Evolutionary conservation across 192 early-diverging fungal species (phyloP).

Genomic region (Piromyces sp.): DNA sequence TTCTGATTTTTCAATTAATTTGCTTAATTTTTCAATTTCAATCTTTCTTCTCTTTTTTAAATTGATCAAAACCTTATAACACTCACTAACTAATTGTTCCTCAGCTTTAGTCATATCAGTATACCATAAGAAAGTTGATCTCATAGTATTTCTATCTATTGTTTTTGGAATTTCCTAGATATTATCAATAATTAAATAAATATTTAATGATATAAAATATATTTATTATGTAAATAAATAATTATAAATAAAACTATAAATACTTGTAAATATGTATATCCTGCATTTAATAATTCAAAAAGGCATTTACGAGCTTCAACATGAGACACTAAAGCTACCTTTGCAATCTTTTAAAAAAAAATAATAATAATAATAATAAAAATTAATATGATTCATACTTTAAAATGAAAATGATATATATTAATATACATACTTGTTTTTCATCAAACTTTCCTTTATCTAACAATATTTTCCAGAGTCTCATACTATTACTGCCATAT

Average conservation of each 20-base stretch:
- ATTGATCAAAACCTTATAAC: not conserved
- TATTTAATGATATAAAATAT: too few species aligned
- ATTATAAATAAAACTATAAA: not conserved
- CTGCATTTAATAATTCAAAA: not conserved
- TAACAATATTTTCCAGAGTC: not conserved
- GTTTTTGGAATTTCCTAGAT: not conserved
- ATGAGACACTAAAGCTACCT: not conserved
- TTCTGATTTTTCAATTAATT: not conserved
- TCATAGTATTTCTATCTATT: not conserved
- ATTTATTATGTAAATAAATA: too few species aligned
- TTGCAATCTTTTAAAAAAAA: not conserved
- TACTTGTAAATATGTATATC: not conserved
- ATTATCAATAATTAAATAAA: not conserved
- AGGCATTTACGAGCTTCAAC: not conserved
- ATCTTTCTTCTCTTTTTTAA: not conserved
- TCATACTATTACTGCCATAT: not conserved
- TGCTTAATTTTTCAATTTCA: not conserved
- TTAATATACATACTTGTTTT: not conserved
- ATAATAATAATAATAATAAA: not conserved
- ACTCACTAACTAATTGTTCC: not conserved
- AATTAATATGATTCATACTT: not conserved
- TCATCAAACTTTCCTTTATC: not conserved
- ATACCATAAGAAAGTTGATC: not conserved
- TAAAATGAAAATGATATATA: too few species aligned
- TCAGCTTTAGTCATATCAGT: not conserved